phyloP scores from a whole-genome alignment of 164 flowering plant genomes.

The Sextonia rubra region DNA sequence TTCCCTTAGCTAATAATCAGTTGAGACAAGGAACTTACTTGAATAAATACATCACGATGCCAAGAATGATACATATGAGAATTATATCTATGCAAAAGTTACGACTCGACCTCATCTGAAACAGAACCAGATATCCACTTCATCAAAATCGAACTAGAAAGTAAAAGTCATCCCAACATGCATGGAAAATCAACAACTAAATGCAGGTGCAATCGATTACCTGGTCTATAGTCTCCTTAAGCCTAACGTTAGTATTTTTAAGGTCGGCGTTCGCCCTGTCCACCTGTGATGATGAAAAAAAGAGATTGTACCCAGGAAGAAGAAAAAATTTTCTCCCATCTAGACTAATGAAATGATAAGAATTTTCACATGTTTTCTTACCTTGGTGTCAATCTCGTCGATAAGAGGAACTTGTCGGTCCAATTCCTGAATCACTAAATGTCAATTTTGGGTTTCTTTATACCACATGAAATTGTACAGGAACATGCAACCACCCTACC shows the following conservation, averaged over 20 bases:
- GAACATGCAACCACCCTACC: constrained; percentile 34
- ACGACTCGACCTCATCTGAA: constrained; percentile 88
- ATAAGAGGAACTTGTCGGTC: constrained; percentile 95
- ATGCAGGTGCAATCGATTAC: constrained; percentile 29
- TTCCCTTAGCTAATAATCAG: not conserved
- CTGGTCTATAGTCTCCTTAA: constrained; percentile 86
- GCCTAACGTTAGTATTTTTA: constrained; percentile 94
- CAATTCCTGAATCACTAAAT: constrained; percentile 49
- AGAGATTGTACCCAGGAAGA: not conserved
- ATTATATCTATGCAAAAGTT: constrained; percentile 95
- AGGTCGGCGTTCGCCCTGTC: constrained; percentile 90
- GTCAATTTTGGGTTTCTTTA: not conserved
- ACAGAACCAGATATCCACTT: constrained; percentile 9
- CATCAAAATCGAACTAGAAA: not conserved
- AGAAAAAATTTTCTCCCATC: not conserved
- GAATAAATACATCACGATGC: constrained; percentile 92
- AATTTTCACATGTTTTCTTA: constrained; percentile 14
- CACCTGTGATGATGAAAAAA: constrained; percentile 40
- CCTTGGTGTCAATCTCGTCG: constrained; percentile 96
- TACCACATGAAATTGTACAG: not conserved
- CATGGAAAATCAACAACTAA: not conserved
- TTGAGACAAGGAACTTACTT: constrained; percentile 52
- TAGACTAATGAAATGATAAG: not conserved
- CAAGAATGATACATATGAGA: constrained; percentile 75
- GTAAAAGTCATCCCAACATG: not conserved